A percentile compares a stretch with the other conserved stretches of the same genome.
Conservation (phyloP, 495 filamentous ascomycete species). For the Penicillium cataractarum region DNA sequence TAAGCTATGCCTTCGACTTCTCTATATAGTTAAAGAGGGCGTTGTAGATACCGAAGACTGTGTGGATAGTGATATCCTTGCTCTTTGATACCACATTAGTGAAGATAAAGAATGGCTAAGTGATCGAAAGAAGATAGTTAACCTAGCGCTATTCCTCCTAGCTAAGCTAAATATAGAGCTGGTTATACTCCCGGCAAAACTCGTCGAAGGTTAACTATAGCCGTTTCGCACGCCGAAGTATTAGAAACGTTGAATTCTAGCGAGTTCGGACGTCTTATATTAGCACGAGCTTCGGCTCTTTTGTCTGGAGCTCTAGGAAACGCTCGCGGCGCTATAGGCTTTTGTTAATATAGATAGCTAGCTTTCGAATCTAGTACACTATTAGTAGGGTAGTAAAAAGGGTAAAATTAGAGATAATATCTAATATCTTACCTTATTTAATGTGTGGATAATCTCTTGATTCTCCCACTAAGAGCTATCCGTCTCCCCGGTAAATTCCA, state of each 20-base stretch:
- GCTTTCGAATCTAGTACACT: background rate
- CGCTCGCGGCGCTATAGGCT: background rate
- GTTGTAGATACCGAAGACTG: constrained; percentile 27
- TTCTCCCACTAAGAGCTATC: background rate
- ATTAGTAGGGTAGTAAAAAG: background rate
- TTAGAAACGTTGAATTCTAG: constrained; percentile 9
- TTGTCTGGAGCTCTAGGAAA: constrained; percentile 14
- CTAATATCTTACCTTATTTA: constrained; percentile 3
- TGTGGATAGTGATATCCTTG: constrained; percentile 22
- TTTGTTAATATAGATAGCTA: constrained; percentile 9
- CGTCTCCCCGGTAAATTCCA: constrained; percentile 11
- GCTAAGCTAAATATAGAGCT: constrained; percentile 5
- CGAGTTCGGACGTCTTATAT: constrained; percentile 25
- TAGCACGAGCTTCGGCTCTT: constrained; percentile 22
- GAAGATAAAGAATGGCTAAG: constrained; percentile 18
- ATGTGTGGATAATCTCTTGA: background rate
- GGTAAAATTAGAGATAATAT: constrained; percentile 6
- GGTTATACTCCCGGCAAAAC: constrained; percentile 8
- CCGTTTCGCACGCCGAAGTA: constrained; percentile 21
- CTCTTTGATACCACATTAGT: constrained; percentile 18
- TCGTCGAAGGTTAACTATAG: constrained; percentile 15
- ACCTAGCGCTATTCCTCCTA: constrained; percentile 24
- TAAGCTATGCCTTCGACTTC: background rate
- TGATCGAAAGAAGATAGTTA: constrained; percentile 26
- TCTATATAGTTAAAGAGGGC: constrained; percentile 17